Conservation (phyloP, 441 rosid species). For the Dalechampia spathulata region DNA sequence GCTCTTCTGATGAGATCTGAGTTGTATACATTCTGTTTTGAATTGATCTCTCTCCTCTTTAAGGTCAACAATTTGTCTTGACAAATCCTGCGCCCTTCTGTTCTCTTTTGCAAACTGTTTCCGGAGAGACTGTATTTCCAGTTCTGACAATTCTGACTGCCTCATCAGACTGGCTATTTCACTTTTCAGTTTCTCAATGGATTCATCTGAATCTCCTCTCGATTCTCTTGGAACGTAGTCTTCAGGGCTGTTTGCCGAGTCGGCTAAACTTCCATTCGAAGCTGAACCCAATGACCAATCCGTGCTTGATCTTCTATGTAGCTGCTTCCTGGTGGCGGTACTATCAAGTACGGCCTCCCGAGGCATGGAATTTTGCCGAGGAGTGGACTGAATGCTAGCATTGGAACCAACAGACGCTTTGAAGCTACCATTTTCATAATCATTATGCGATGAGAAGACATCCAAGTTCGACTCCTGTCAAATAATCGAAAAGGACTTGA, state of each 20-base stretch:
- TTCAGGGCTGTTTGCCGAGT: constrained; percentile 66
- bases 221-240: constrained; percentile 44
- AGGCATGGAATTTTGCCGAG: constrained; percentile 49
- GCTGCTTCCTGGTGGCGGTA: constrained; percentile 19
- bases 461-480: constrained; percentile 38
- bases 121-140: constrained; percentile 75
- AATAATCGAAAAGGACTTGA: constrained; percentile 11
- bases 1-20: constrained; percentile 31
- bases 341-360: constrained; percentile 22
- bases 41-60: constrained; percentile 67
- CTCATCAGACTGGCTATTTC: constrained; percentile 53
- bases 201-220: constrained; percentile 50
- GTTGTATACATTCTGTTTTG: constrained; percentile 42
- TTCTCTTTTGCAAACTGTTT: constrained; percentile 77
- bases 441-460: constrained; percentile 20
- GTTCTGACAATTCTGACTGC: constrained; percentile 63
- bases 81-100: constrained; percentile 75
- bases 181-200: constrained; percentile 52
- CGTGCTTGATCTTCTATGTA: constrained; percentile 58
- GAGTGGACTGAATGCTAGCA: constrained; percentile 21
- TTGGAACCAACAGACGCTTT: constrained; percentile 6
- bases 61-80: constrained; percentile 44
- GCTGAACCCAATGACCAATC: constrained; percentile 86
- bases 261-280: constrained; percentile 63
- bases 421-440: constrained; percentile 18